Base-by-base conservation (phyloP, 2,329 filamentous ascomycete species). In the Knoxdaviesia capensis region DNA sequence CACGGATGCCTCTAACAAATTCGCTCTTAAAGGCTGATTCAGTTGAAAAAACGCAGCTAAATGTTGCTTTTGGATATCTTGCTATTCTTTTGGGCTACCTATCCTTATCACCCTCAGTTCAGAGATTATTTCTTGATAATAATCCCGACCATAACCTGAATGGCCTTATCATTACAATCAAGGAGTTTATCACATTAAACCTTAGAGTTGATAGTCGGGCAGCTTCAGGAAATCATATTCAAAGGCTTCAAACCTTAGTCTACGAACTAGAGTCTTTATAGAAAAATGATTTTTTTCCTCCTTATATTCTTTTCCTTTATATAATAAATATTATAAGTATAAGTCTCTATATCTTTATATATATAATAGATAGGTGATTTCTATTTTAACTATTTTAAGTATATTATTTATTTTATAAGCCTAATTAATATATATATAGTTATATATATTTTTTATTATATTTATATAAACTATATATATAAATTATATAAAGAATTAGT, bases 31-130 rank as follows among this genome's bases (percentile, higher is more conserved):
- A 83, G 71, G 77, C 75, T 44, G 74, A 80, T 50, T 80, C 77
- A 1, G 69, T 77, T 43, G 73, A 84, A 52, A 83, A 87, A 53
- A 78, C 77, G 30, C 77, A 81, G 45, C 69, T 80, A 41, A 85
- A 87, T 49, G 85, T 96, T 31, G 78, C 81, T 1, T 76, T 88
- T 55, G 87, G 85, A 10, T 94, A 94, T 55, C 66, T 94, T 29
- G 77, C 85, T 1, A 77, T 94, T 9, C 65, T 94, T 5, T 66
- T 96, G 3, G 84, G 85, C 11, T 90, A 86, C 49, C 62, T 94
- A 29, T 86, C 77, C 49, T 64, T 90, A 31, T 58, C 64, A 40
- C 51, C 56, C 7, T 58, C 62, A 4, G 60, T 65, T 6, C 59
- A 64, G 38, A 55, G 59, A 39, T 60, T 59, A 30, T 59, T 74